A percentile compares a stretch with the other conserved stretches of the same genome.
These are phyloP conservation scores for Ophiostoma perfectum DNA, from an alignment of 2,329 filamentous ascomycete genomes.

Conservation along the genomic window DNA sequence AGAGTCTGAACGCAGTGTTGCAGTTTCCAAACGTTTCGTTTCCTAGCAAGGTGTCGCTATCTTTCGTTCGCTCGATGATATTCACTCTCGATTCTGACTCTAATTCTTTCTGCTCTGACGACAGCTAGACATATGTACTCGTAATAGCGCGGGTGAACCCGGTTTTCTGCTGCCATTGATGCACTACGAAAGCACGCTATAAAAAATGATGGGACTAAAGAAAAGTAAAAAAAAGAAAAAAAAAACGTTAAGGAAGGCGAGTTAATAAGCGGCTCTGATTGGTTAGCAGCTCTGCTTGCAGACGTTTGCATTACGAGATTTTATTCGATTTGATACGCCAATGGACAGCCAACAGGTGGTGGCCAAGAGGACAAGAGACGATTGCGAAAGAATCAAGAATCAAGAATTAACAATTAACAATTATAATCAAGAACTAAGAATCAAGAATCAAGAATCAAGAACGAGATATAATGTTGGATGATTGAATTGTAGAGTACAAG, in stretches of 20 bases:
- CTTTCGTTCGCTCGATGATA: too few species aligned
- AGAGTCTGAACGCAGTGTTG: too few species aligned
- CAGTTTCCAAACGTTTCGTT: too few species aligned
- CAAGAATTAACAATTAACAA: too few species aligned
- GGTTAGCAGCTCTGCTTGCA: background rate
- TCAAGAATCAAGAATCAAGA: too few species aligned
- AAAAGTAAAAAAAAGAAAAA: background rate
- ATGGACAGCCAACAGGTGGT: background rate
- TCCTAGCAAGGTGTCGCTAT: too few species aligned
- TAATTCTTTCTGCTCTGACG: background rate
- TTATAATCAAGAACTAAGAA: too few species aligned
- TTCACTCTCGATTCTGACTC: background rate
- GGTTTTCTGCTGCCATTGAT: background rate
- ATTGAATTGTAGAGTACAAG: background rate
- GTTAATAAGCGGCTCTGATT: background rate
- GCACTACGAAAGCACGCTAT: background rate
- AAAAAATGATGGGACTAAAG: background rate
- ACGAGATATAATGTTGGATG: too few species aligned
- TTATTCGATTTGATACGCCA: constrained; percentile 10
- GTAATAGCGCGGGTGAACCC: constrained; percentile 2
- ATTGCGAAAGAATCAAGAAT: too few species aligned
- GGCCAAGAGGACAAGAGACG: background rate
- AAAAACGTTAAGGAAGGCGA: background rate
- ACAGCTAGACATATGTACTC: background rate
- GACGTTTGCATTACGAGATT: background rate